Evolutionary conservation across 768 basidiomycete species (phyloP).

Genomic region (Russula virescens): DNA sequence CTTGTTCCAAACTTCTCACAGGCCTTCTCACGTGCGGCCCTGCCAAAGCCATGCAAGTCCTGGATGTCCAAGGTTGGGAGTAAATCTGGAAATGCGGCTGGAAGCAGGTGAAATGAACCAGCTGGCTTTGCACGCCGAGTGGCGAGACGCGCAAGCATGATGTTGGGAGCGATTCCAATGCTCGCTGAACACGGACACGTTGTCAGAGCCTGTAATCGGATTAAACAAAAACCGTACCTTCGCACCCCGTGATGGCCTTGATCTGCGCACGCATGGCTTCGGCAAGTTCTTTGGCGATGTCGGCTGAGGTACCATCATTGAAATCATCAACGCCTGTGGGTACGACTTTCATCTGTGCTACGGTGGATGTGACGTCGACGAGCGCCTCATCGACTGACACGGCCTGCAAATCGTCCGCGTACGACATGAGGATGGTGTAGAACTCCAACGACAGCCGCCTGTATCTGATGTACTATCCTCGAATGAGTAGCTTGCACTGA

Average conservation of each 20-base stretch:
- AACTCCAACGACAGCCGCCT: constrained; percentile 80
- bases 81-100: constrained; percentile 45
- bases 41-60: constrained; percentile 85
- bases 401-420: constrained; percentile 88
- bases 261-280: constrained; percentile 77
- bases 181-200: constrained; percentile 50
- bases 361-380: constrained; percentile 72
- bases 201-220: constrained; percentile 2
- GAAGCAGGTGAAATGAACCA: constrained; percentile 68
- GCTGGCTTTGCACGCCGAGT: constrained; percentile 90
- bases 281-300: constrained; percentile 73
- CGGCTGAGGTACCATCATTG: constrained; percentile 30
- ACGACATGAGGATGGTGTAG: constrained; percentile 86
- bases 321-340: constrained; percentile 28
- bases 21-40: constrained; percentile 69
- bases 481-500: background rate
- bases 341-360: constrained; percentile 35
- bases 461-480: constrained; percentile 49
- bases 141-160: constrained; percentile 88
- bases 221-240: constrained; percentile 46
- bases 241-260: constrained; percentile 73
- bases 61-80: constrained; percentile 68
- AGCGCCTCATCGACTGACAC: constrained; percentile 96
- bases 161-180: constrained; percentile 88
- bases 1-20: constrained; percentile 70